These are phyloP conservation scores for Backusella tuberculispora DNA, from an alignment of 192 early-diverging fungal species.

Conservation along the genomic window DNA sequence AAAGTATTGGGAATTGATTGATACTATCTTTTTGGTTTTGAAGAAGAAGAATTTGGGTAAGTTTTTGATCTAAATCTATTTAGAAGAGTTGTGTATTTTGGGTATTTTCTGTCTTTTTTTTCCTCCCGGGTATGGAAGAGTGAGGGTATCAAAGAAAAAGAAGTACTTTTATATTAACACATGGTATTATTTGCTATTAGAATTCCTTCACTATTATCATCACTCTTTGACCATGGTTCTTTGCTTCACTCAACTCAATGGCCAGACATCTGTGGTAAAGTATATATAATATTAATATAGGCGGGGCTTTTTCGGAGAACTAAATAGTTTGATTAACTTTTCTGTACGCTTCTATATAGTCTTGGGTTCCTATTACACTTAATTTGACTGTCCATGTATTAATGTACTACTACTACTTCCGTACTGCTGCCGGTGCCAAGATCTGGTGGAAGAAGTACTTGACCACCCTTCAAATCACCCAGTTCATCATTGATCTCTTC, in stretches of 20 bases:
- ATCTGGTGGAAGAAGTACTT: constrained; percentile 96
- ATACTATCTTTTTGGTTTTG: constrained; percentile 86
- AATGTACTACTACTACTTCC: constrained; percentile 93
- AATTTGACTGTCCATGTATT: constrained; percentile 90
- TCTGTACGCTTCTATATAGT: constrained; percentile 31
- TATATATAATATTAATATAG: not conserved
- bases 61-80: not conserved
- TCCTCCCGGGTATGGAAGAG: not conserved
- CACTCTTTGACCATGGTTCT: constrained; percentile 89
- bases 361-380: constrained; percentile 79
- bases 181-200: constrained; percentile 41
- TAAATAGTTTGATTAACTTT: constrained; percentile 1
- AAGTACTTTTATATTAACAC: not conserved
- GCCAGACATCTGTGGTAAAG: constrained; percentile 76
- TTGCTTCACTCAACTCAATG: constrained; percentile 81
- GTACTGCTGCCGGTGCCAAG: constrained; percentile 71
- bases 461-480: constrained; percentile 87
- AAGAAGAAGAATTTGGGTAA: constrained; percentile 82
- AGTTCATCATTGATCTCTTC: constrained; percentile 88
- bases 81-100: not conserved
- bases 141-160: not conserved
- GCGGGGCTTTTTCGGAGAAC: not conserved
- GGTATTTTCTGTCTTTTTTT: not conserved
- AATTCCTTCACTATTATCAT: constrained; percentile 94
- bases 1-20: constrained; percentile 89